Base-by-base conservation (phyloP, 805 yeast species). In the Saturnispora silvae region DNA sequence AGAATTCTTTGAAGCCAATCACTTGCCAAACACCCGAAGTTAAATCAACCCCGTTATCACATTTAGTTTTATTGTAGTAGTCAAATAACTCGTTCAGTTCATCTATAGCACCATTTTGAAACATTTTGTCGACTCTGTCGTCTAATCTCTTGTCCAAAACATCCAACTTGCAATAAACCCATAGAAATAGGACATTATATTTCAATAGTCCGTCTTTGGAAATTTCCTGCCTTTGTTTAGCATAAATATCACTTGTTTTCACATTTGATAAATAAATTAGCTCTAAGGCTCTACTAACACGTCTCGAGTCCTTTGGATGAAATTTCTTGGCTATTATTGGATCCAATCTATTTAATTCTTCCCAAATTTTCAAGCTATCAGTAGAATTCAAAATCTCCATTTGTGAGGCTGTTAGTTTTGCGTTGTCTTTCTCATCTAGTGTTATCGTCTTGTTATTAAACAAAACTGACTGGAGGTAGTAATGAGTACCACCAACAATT, bases 401-500 rank as follows among this genome's bases (percentile, higher is more conserved):
- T 48, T 72, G 65, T 10, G 53, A 17, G 37, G 53, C 30, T 23
- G 43, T 46, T 60, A 67, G 14, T 14, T 47, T 23, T 23, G 25
- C 20, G 14, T 28, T 17, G 3, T 17, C 28, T 4, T 25, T 15
- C 18, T 31, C 68, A 10, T 39, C 35, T 4, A 38, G 23, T 8
- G 28, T 39, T 5, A 81, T 67, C 0, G 82, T 77, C 40, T 74
- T 75, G 49, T 85, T 83, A 28, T 70, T 65, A 53, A 87, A 83
- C 7, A 84, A 53, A 6, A 89, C 54, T 7, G 82, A 75, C 56
- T 83, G 96, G 26, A 85, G 62, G 53, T 92, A 92, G 56, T 92
- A 92, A 52, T 87, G 96, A 0, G 98, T 92, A 0, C 98, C 98
- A 4, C 98, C 98, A 1, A 92, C 92, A 0, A 92, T 55, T 3